Conservation (phyloP, 1,284 basidiomycete species). For the Cryptococcus wingfieldii region DNA sequence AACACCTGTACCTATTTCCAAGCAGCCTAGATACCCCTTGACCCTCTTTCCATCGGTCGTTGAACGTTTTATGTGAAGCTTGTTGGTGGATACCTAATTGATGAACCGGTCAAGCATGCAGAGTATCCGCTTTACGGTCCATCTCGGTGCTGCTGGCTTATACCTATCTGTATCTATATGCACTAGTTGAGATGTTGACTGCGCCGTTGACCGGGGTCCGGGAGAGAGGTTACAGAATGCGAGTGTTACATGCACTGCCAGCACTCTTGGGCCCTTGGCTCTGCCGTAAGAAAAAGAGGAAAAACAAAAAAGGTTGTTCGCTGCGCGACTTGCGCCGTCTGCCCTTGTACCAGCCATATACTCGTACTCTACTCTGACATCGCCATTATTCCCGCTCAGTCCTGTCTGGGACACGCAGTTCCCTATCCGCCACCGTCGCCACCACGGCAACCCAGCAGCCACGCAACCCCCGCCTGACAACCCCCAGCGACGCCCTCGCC, state of each 20-base stretch:
- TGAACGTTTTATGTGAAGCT: neutral
- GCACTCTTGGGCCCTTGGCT: no score
- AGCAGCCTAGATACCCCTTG: neutral
- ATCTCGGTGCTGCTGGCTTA: no score
- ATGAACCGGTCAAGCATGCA: neutral
- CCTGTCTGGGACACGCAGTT: no score
- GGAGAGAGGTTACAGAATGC: no score
- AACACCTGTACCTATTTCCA: conserved; percentile 20
- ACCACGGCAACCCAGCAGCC: neutral
- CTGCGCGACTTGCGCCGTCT: neutral
- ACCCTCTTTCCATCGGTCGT: no score
- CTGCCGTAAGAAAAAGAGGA: neutral
- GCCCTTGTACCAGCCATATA: neutral
- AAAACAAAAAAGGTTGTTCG: neutral
- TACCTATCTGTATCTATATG: no score
- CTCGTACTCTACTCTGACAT: neutral
- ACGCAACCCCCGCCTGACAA: neutral
- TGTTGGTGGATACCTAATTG: neutral
- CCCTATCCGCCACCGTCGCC: neutral
- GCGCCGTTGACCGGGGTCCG: no score
- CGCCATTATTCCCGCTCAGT: no score
- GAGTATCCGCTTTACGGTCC: neutral
- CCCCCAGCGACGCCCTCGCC: neutral
- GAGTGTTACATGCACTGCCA: no score
- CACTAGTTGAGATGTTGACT: no score